These are phyloP conservation scores for Eutypella sp. DNA, from an alignment of 2,329 filamentous ascomycete genomes.

Conservation along the genomic window DNA sequence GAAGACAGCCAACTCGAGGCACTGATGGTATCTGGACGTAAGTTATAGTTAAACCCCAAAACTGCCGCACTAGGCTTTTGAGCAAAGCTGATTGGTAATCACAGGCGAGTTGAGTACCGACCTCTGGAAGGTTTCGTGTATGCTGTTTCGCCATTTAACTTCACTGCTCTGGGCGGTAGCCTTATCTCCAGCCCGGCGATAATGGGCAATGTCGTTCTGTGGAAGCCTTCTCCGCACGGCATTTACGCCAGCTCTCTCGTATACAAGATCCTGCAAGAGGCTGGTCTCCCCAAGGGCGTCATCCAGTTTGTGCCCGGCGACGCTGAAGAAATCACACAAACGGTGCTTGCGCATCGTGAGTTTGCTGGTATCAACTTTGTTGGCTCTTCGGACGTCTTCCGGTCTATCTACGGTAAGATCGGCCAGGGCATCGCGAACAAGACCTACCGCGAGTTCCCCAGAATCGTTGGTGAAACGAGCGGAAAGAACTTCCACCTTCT, in stretches of 20 bases:
- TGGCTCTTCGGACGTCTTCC: constrained; percentile 35
- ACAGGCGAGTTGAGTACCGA: constrained; percentile 1
- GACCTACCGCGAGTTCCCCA: constrained; percentile 33
- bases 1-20: constrained; percentile 29
- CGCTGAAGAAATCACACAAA: constrained; percentile 29
- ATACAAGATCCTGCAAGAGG: not conserved
- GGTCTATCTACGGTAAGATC: constrained; percentile 25
- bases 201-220: not conserved
- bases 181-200: not conserved
- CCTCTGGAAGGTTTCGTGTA: not conserved
- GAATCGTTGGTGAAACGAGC: constrained; percentile 46
- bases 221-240: not conserved
- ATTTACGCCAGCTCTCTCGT: not conserved
- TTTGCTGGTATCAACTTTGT: constrained; percentile 33
- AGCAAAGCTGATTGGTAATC: not conserved
- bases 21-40: constrained; percentile 27
- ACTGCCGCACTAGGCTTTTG: not conserved
- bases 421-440: constrained; percentile 24
- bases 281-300: constrained; percentile 19
- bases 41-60: constrained; percentile 5
- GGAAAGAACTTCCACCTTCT: constrained; percentile 51
- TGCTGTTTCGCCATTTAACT: not conserved
- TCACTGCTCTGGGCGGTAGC: not conserved
- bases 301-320: constrained; percentile 33
- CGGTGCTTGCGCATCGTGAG: constrained; percentile 28